Base-by-base conservation (phyloP, 352 stramenopile genomes). In the Pythium phragmiticola region DNA sequence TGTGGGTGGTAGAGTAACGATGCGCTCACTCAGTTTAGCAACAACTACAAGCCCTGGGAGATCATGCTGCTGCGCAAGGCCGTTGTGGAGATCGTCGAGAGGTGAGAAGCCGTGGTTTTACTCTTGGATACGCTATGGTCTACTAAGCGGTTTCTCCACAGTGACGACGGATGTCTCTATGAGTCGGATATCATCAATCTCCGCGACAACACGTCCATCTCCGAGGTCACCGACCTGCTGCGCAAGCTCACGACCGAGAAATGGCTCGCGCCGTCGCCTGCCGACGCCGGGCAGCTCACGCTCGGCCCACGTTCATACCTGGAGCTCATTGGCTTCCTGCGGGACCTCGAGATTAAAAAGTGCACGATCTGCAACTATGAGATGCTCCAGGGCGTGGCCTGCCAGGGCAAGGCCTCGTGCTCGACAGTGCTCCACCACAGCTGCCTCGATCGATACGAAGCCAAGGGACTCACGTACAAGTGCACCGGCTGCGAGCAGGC, bases 1-100 rank as follows among this genome's bases (percentile, higher is more conserved):
- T 12, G 12, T 7, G 5, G 26, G 36, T 55, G 52, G 42, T 36
- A 93, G 84, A 88, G 83, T 62, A 89, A 86, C 41, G 85, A 94
- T 65, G 65, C 76, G n/a, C 41, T 92, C n/a, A 86, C 83, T 6
- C 63, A 78, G 60, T 88, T 90, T 50, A 81, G 78, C 56, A 89
- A 73, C 70, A 87, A 80, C 59, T 94, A 83, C 63, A 90, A 88
- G 60, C 68, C 83, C 21, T 92, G 85, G 84, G 85, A 94, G 65
- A 94, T 94, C 60, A 79, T 90, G 26, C 88, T 94, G 45, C 72
- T 94, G 49, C 85, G 85, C 57, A 90, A 85, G 56, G 85, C 80
- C 28, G 89, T 94, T 49, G 78, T 92, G 63, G 75, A 88, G 41
- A 94, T 94, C 52, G 77, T 90, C 33, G 85, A 91, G 19, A 80